A percentile compares a stretch with the other conserved stretches of the same genome.
Evolutionary conservation across 2,329 filamentous ascomycete genomes (phyloP).

Genomic region (Hymenoscyphus albidus): DNA sequence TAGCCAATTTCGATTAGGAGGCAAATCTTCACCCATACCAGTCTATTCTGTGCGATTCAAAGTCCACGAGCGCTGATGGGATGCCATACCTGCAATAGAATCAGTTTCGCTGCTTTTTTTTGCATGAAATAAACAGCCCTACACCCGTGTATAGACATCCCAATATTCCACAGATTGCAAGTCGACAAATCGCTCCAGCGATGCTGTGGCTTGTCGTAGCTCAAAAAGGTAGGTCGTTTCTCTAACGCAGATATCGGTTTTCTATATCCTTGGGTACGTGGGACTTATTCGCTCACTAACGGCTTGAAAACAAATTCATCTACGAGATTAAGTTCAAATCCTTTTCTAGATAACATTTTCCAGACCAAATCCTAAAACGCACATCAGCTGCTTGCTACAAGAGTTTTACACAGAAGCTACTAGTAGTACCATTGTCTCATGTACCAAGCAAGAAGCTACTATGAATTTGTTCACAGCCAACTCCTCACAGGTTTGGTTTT

Average conservation of each 20-base stretch:
- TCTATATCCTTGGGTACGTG: no score
- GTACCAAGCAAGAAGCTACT: background rate
- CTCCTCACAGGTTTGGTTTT: background rate
- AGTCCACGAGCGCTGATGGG: background rate
- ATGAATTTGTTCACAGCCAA: background rate
- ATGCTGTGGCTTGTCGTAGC: no score
- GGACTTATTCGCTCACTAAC: no score
- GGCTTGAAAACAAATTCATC: no score
- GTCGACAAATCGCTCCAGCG: background rate
- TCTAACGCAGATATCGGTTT: no score
- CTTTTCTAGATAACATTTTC: background rate
- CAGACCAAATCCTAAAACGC: background rate
- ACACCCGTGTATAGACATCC: background rate
- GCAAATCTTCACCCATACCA: no score
- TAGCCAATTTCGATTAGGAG: no score
- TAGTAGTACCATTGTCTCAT: background rate
- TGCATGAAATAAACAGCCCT: background rate
- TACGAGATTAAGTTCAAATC: no score
- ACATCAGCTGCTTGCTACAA: background rate
- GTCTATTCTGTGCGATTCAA: no score
- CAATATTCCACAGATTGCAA: background rate
- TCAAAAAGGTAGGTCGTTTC: no score
- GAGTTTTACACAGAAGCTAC: background rate
- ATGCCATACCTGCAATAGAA: background rate
- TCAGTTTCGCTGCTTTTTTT: background rate